A percentile compares a stretch with the other conserved stretches of the same genome.
Evolutionary conservation across 139 green algal species (phyloP).

Genomic region (Eudorina sp.): DNA sequence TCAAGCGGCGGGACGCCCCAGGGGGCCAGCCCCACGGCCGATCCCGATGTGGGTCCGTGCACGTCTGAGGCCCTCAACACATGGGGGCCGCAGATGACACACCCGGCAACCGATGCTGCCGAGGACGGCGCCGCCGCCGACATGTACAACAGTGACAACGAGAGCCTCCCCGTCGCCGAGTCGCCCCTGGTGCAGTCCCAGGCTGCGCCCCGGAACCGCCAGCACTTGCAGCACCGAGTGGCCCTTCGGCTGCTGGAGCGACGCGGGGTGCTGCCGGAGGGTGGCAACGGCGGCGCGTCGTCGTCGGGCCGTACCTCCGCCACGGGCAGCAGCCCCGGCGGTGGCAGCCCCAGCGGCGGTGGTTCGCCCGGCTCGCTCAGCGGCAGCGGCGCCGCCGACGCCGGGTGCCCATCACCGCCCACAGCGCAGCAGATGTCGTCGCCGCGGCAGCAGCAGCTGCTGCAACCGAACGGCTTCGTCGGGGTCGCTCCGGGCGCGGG

Average conservation of each 20-base stretch:
- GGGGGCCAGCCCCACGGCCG: too few species aligned
- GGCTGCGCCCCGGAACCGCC: not conserved
- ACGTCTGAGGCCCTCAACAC: too few species aligned
- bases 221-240: constrained; percentile 18
- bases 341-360: not conserved
- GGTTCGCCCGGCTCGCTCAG: too few species aligned
- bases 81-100: too few species aligned
- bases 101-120: too few species aligned
- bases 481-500: not conserved
- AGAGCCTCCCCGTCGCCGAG: not conserved
- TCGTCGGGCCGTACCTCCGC: not conserved
- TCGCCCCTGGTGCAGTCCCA: not conserved
- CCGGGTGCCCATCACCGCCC: not conserved
- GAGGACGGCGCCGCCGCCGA: constrained; percentile 15
- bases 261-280: not conserved
- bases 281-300: too few species aligned
- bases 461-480: not conserved
- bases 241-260: constrained; percentile 25
- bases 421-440: not conserved
- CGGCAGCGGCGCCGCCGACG: too few species aligned
- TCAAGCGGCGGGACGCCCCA: too few species aligned
- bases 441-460: not conserved
- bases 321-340: not conserved
- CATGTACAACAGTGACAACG: constrained; percentile 22
- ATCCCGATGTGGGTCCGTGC: too few species aligned